These are phyloP conservation scores for Tuber melanosporum DNA, from an alignment of 495 filamentous ascomycete genomes.

Conservation along the genomic window DNA sequence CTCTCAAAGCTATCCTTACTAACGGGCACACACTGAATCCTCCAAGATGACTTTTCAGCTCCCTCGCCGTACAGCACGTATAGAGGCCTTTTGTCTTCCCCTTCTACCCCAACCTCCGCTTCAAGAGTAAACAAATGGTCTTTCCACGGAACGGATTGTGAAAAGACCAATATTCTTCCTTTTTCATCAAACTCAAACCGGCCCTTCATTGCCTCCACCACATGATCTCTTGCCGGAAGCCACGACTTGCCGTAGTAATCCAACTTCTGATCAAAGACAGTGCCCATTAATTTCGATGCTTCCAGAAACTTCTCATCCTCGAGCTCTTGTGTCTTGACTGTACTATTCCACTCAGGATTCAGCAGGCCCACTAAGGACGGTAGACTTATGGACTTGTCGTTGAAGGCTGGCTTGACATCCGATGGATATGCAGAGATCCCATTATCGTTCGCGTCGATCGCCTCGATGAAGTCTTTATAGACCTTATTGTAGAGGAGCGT, in stretches of 20 bases:
- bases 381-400: slow-evolving; percentile 70
- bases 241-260: slow-evolving; percentile 65
- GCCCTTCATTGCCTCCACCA: slow-evolving; percentile 61
- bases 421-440: slow-evolving; percentile 74
- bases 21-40: slow-evolving; percentile 79
- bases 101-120: slow-evolving; percentile 48
- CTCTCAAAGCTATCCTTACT: slow-evolving; percentile 79
- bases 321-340: slow-evolving; percentile 54
- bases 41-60: slow-evolving; percentile 62
- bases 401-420: slow-evolving; percentile 69
- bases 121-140: slow-evolving; percentile 91
- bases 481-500: slow-evolving; percentile 75
- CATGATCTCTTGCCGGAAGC: slow-evolving; percentile 78
- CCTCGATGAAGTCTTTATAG: slow-evolving; percentile 90
- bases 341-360: slow-evolving; percentile 66
- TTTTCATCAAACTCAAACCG: slow-evolving; percentile 60
- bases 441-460: slow-evolving; percentile 95
- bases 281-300: slow-evolving; percentile 75
- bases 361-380: slow-evolving; percentile 75
- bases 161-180: slow-evolving; percentile 74
- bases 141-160: slow-evolving; percentile 79
- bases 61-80: slow-evolving; percentile 95
- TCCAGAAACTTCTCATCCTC: slow-evolving; percentile 74
- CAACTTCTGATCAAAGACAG: slow-evolving; percentile 73
- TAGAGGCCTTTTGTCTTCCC: slow-evolving; percentile 55